Evolutionary conservation across 805 yeast species (phyloP).

Genomic region (Suhomyces sp.): DNA sequence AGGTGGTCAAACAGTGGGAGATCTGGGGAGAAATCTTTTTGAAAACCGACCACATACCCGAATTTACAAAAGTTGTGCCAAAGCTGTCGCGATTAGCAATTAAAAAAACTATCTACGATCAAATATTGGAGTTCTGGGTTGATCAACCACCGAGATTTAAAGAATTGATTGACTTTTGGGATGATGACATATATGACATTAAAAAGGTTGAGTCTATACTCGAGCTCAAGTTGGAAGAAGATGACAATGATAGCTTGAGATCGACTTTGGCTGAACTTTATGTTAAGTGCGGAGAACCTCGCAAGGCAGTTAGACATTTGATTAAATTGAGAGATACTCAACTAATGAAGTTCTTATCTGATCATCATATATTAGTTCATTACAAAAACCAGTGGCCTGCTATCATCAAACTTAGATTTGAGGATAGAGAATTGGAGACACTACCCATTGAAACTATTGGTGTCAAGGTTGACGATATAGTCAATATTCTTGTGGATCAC

Average conservation of each 20-base stretch:
- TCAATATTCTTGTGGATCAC: conserved; percentile 58
- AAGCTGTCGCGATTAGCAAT: conserved; percentile 34
- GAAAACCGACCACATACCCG: conserved; percentile 43
- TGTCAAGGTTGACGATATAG: conserved; percentile 40
- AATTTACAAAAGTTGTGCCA: conserved; percentile 60
- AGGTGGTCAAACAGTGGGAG: conserved; percentile 55
- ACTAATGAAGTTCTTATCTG: conserved; percentile 57
- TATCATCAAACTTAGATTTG: conserved; percentile 45
- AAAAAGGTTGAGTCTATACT: conserved; percentile 43
- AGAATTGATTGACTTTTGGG: conserved; percentile 56
- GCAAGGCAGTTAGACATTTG: conserved; percentile 64
- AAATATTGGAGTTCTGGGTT: conserved; percentile 53
- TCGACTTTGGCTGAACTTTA: conserved; percentile 52
- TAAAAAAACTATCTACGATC: conserved; percentile 24
- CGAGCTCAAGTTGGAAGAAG: conserved; percentile 44
- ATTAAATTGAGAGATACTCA: conserved; percentile 53
- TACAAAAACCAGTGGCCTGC: conserved; percentile 51
- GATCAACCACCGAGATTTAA: conserved; percentile 33
- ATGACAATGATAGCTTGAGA: conserved; percentile 29
- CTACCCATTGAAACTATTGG: conserved; percentile 44
- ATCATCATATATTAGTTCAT: conserved; percentile 59
- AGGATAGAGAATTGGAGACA: conserved; percentile 34
- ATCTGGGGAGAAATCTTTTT: conserved; percentile 57
- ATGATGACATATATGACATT: conserved; percentile 48
- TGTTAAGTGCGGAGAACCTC: conserved; percentile 55